Evolutionary conservation across 2,329 filamentous ascomycete species (phyloP), one percentile per base, ranked within the genome.

Genomic region (Orbilia ellipsospora): DNA sequence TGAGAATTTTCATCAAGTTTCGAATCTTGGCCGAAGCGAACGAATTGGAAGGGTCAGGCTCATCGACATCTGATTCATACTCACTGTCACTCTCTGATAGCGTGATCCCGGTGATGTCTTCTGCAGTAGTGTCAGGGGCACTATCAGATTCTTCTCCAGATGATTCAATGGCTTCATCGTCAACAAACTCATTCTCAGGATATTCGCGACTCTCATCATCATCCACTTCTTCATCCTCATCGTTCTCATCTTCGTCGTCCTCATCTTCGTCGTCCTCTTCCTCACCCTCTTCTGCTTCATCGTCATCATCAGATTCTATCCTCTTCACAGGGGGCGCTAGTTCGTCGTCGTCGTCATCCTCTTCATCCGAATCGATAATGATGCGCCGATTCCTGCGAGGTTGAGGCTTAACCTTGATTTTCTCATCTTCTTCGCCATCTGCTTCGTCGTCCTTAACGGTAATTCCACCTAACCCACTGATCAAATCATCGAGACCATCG

Each of bases 11-110:
- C 80, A 96, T 87, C 18, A 98, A 87, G 79, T 95, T 90, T 52
- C 91, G 90, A 80, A 99, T 96, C 84, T 99, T 99, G 79, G 95
- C 94, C 0, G 95, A 99, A 1, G 89, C 87, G 26, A 88, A 84
- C 40, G 91, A 85, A 28, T 85, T 84, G 5, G 72, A 68, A 31
- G 72, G 72, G 50, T 81, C 79, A 45, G 79, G 80, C 40, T 73
- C 76, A 54, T 83, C 82, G 36, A 81, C 81, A 48, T 82, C 79
- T 54, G 26, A 78, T 60, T 77, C 78, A 77, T 70, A 79, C 78
- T 81, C 80, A 12, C 59, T 59, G 13, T 75, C 72, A 15, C 64
- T 59, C 2, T 54, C 54, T 10, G 52, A 54, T 28, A 75, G 54
- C 5, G 72, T 75, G 23, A 75, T 75, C 16, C 64, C 72, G 26